A percentile compares a stretch with the other conserved stretches of the same genome.
Evolutionary conservation across 176 grass and related monocot genomes (phyloP).

Genomic region (Thalia dealbata): DNA sequence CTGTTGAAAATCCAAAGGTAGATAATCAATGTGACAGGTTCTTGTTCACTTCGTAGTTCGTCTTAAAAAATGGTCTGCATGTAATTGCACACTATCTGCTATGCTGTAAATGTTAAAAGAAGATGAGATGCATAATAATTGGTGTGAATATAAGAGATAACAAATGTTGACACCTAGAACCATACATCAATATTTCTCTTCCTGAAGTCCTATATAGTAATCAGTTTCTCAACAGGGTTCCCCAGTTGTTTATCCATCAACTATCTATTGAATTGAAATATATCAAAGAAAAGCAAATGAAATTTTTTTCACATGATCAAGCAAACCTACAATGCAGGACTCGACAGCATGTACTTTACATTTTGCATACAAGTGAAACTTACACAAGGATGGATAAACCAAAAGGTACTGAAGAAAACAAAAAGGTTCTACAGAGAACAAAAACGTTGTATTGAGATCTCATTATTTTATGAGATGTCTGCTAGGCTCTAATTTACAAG

Average conservation of each 20-base stretch:
- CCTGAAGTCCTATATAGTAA: not conserved
- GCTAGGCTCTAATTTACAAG: not conserved
- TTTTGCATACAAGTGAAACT: not conserved
- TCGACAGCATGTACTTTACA: not conserved
- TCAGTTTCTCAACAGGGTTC: too few relatives aligned
- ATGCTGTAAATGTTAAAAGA: not conserved
- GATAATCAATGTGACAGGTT: conserved; percentile 11
- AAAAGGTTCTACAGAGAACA: too few relatives aligned
- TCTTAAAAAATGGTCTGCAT: not conserved
- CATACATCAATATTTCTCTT: not conserved
- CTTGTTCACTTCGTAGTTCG: not conserved
- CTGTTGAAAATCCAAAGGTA: conserved; percentile 37
- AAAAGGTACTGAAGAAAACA: too few relatives aligned
- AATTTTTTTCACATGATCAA: not conserved
- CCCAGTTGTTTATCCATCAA: too few relatives aligned
- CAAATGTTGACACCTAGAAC: not conserved
- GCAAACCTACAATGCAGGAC: not conserved
- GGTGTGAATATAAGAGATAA: not conserved
- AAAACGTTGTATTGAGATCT: not conserved
- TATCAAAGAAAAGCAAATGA: too few relatives aligned
- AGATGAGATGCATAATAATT: not conserved
- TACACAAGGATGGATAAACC: not conserved
- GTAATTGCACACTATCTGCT: not conserved
- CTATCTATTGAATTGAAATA: too few relatives aligned
- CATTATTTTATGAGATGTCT: not conserved